Conservation (phyloP, 2,329 filamentous ascomycete species). For the Cytospora leucostoma region DNA sequence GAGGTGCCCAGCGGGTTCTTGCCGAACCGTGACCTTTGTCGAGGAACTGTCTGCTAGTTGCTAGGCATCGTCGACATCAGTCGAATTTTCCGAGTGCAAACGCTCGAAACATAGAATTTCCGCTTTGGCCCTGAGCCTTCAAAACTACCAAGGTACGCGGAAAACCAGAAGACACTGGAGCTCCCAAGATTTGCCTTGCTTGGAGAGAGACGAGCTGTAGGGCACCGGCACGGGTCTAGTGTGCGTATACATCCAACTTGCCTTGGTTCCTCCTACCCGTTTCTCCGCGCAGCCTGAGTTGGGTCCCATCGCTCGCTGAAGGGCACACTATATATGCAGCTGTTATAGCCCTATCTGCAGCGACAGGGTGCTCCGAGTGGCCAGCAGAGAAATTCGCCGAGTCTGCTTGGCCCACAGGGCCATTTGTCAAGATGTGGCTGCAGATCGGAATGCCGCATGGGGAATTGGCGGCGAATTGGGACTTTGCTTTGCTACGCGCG, state of each 20-base stretch:
- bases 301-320: conserved; percentile 28
- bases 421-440: conserved; percentile 22
- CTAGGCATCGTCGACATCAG: background rate
- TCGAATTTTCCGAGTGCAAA: background rate
- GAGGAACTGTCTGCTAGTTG: too few relatives aligned
- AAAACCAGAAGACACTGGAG: background rate
- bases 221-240: background rate
- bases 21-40: too few relatives aligned
- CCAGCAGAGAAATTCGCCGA: background rate
- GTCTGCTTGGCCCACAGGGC: conserved; percentile 2
- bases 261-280: background rate
- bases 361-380: background rate
- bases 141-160: background rate
- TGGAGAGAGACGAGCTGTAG: background rate
- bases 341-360: conserved; percentile 22
- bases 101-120: background rate
- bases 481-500: conserved; percentile 9
- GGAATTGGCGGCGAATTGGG: conserved; percentile 20
- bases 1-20: too few relatives aligned
- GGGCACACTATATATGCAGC: conserved; percentile 35
- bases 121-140: background rate
- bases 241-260: background rate
- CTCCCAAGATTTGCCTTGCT: background rate
- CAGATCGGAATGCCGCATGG: conserved; percentile 19
- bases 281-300: background rate